Conservation (phyloP, 441 rosid species). For the Populus hybrid region DNA sequence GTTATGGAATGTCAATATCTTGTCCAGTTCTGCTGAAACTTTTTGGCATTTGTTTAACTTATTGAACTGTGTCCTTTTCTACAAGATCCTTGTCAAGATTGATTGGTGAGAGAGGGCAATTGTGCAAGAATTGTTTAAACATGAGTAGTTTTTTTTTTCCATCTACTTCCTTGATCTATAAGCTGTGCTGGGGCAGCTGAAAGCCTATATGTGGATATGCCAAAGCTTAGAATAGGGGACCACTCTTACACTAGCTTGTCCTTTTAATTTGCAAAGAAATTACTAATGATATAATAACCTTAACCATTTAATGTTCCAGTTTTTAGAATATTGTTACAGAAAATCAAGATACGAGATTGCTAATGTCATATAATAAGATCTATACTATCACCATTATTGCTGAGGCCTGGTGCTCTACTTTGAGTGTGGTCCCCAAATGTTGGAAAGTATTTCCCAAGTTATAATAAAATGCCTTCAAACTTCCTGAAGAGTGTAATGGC, state of each 20-base stretch:
- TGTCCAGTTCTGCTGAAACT: too few species aligned
- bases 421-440: constrained; percentile 28
- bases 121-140: too few species aligned
- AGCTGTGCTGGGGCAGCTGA: too few species aligned
- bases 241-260: constrained; percentile 31
- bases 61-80: too few species aligned
- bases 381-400: constrained; percentile 6
- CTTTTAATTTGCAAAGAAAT: constrained; percentile 16
- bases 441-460: constrained; percentile 12
- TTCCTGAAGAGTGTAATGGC: constrained; percentile 1
- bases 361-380: constrained; percentile 12
- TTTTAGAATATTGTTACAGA: constrained; percentile 11
- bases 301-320: constrained; percentile 9
- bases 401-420: constrained; percentile 12
- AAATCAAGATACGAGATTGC: constrained; percentile 12
- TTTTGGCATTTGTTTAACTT: too few species aligned
- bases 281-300: constrained; percentile 3
- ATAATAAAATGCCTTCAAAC: constrained; percentile 9
- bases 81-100: too few species aligned
- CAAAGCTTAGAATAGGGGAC: too few species aligned
- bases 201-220: too few species aligned
- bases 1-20: too few species aligned
- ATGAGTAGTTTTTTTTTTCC: too few species aligned
- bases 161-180: too few species aligned
- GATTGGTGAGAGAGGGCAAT: too few species aligned